Evolutionary conservation across 2,329 filamentous ascomycete species (phyloP), one percentile per base, ranked within the genome.

Genomic region (Aaosphaeria pasadenensis): DNA sequence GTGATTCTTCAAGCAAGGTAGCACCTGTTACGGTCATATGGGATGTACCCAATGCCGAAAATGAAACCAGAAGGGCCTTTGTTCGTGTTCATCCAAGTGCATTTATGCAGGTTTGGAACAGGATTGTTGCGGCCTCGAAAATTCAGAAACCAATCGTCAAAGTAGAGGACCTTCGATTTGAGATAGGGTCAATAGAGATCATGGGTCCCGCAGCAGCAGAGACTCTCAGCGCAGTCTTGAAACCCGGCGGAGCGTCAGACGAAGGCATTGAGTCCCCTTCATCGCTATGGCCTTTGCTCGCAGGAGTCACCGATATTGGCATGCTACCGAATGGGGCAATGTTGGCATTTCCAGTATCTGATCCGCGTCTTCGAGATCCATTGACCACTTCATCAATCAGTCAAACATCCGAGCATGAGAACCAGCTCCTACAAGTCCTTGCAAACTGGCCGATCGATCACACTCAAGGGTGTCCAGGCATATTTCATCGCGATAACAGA

Each of bases 81-180:
- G 70, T 96, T 44, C 80, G 91, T 46, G 74, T 92, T 1, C 92
- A 97, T 66, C 94, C 94, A 2, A 86, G 91, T 17, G 86, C 87
- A 5, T 92, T 90, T 59, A 71, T 84, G 1, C 81, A 88, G 56
- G 67, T 86, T 0, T 91, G 88, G 75, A 75, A 83, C 24, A 78
- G 86, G 50, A 67, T 90, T 2, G 59, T 84, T 11, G 74, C 75
- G 2, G 67, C 84, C 1, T 74, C 76, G 13, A 86, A 82, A 59
- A 77, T 80, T 52, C 80, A 83, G 55, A 84, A 77, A 36, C 85
- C 85, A 1, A 73, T 75, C 4, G 75, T 88, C 5, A 80, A 78
- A 30, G 74, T 88, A 6, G 84, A 88, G 57, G 87, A 90, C 58
- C 64, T 89, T 32, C 81, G 87, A 0, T 88, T 84, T 50, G 85